These are phyloP conservation scores for Trypanosoma vivax DNA, from an alignment of 208 protist species.

Conservation along the genomic window DNA sequence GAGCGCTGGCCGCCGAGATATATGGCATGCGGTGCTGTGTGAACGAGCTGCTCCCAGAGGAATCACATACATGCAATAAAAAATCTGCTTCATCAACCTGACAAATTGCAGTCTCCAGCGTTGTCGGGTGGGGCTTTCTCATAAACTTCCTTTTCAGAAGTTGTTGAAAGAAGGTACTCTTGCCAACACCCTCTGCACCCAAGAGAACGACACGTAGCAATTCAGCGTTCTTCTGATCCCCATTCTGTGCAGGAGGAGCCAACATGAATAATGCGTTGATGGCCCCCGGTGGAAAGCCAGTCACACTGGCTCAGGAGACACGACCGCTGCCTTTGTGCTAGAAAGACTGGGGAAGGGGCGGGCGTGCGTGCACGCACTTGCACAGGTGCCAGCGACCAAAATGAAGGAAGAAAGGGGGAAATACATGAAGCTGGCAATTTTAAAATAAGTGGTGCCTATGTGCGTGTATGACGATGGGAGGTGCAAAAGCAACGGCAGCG, in stretches of 20 bases:
- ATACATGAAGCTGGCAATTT: too few relatives aligned
- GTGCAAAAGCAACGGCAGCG: too few relatives aligned
- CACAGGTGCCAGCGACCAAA: too few relatives aligned
- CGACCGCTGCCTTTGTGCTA: too few relatives aligned
- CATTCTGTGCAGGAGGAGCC: neutral
- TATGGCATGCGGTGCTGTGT: conserved; percentile 43
- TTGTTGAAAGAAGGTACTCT: conserved; percentile 48
- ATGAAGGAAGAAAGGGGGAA: too few relatives aligned
- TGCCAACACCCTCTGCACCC: conserved; percentile 40
- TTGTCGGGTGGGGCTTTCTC: conserved; percentile 28
- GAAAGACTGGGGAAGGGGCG: too few relatives aligned
- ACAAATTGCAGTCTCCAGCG: conserved; percentile 43
- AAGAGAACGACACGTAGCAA: conserved; percentile 31
- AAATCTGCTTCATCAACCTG: conserved; percentile 29
- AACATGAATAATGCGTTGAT: too few relatives aligned
- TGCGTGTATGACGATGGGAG: too few relatives aligned
- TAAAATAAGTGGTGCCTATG: too few relatives aligned
- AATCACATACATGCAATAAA: conserved; percentile 45
- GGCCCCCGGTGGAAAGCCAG: too few relatives aligned
- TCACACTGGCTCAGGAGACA: too few relatives aligned
- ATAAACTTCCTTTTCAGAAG: conserved; percentile 27
- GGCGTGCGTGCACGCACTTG: too few relatives aligned
- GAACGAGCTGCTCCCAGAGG: conserved; percentile 37
- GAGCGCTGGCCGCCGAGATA: conserved; percentile 35
- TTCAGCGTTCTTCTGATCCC: conserved; percentile 23